Evolutionary conservation across 768 basidiomycete species (phyloP).

Genomic region (Dentipellis sp.): DNA sequence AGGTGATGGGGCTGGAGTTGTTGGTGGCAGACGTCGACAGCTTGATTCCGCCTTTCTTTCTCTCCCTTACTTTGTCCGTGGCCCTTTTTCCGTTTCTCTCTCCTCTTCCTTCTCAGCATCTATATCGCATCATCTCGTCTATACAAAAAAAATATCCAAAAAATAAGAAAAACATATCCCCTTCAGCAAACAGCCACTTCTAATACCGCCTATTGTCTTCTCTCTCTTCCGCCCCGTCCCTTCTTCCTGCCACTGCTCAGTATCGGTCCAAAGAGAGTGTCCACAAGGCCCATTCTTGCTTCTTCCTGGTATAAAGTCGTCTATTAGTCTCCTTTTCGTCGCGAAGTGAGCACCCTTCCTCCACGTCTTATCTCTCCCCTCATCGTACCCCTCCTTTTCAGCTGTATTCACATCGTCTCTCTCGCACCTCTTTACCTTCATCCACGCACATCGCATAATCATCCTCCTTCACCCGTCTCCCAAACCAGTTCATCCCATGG

Average conservation of each 20-base stretch:
- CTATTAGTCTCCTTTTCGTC: background rate
- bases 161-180: conserved; percentile 8
- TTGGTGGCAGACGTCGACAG: background rate
- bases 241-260: conserved; percentile 4
- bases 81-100: conserved; percentile 9
- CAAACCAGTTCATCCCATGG: conserved; percentile 25
- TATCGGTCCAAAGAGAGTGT: conserved; percentile 6
- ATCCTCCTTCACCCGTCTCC: conserved; percentile 12
- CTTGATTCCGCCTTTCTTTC: background rate
- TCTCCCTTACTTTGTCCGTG: conserved; percentile 17
- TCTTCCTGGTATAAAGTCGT: background rate
- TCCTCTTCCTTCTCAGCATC: conserved; percentile 10
- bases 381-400: conserved; percentile 10
- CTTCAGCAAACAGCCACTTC: conserved; percentile 12
- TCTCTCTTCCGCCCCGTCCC: conserved; percentile 7
- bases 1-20: background rate
- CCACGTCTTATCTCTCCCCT: conserved; percentile 4
- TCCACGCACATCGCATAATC: conserved; percentile 14
- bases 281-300: background rate
- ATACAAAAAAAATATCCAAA: background rate
- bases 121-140: conserved; percentile 10
- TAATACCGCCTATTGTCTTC: conserved; percentile 16
- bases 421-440: conserved; percentile 13
- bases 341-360: background rate
- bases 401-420: conserved; percentile 24